Base-by-base conservation (phyloP, 306 rosid genomes). In the Neltuma alba region DNA sequence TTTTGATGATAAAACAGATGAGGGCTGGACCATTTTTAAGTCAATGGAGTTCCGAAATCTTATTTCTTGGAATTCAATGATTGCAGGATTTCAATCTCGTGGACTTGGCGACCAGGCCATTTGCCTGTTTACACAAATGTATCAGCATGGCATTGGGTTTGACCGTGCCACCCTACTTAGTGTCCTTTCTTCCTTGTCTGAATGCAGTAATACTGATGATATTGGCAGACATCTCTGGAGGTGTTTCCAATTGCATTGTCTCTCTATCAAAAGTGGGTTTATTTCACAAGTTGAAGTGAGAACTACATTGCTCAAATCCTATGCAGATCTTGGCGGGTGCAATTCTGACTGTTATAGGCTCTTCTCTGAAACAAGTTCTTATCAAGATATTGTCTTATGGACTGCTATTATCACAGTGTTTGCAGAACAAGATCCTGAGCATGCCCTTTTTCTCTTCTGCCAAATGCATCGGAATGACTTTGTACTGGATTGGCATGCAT, bases 21-120 rank as follows among this genome's bases (percentile, higher is more conserved):
- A 87, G 36, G 93, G 92, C 0, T 89, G 93, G 98, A 81, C 64
- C 23, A 21, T 94, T 78, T 94, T 94, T 80, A 68, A 84, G 82
- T 78, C 83, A 76, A 89, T 89, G 85, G 87, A 89, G 74, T 76
- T 76, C 62, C 82, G 87, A 40, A 92, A 87, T 86, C 84, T 87
- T 72, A 63, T 91, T 78, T 83, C 98, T 42, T 94, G 98, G 98
- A 94, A 94, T 79, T 89, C 98, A 6, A 88, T 92, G 90, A 85
- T 94, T 85, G 87, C 98, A 45, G 97, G 89, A 78, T 87, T 91
- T 83, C 97, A 86, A 84, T 83, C 41, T 67, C 83, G 85, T 27
- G 87, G 94, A 45, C 93, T 88, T 52, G 91, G 83, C 25, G 87
- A 70, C 58, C 87, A 70, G 72, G 98, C 97, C 75, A 52, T 88